phyloP scores from a whole-genome alignment of 2,329 filamentous ascomycete genomes.

The Kalmusia sp. region DNA sequence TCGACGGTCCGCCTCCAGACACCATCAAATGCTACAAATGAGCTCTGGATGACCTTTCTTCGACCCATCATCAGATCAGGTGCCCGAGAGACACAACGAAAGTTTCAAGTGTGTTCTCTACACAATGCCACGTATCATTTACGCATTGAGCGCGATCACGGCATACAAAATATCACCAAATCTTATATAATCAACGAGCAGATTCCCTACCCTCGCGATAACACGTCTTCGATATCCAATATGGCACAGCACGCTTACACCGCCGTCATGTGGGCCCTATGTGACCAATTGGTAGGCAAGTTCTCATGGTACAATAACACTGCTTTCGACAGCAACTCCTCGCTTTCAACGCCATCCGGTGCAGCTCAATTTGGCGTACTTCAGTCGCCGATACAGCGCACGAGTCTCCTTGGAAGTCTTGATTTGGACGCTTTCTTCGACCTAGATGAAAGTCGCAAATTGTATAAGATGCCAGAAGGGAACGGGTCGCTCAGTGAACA shows the following conservation, averaged over 20 bases:
- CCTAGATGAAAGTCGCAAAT: constrained; percentile 16
- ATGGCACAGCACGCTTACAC: constrained; percentile 26
- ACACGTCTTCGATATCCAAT: constrained; percentile 8
- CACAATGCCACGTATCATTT: constrained; percentile 18
- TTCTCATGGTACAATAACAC: constrained; percentile 19
- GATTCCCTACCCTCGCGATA: constrained; percentile 13
- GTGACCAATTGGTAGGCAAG: constrained; percentile 23
- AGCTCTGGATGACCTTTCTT: constrained; percentile 24
- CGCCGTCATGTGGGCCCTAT: constrained; percentile 24
- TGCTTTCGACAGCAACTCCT: background rate
- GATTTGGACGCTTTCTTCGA: constrained; percentile 22
- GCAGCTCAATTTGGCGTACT: constrained; percentile 20
- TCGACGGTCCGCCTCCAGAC: constrained; percentile 18
- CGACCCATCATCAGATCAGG: constrained; percentile 1
- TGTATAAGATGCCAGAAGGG: constrained; percentile 13
- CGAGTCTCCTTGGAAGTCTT: constrained; percentile 16
- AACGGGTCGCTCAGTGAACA: constrained; percentile 10
- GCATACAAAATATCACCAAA: constrained; percentile 18
- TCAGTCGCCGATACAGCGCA: constrained; percentile 16
- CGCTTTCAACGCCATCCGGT: background rate
- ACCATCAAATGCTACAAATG: constrained; percentile 15
- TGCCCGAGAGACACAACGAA: constrained; percentile 11
- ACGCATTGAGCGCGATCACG: constrained; percentile 15
- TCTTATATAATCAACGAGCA: constrained; percentile 14
- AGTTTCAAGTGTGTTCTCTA: constrained; percentile 20